A percentile compares a stretch with the other conserved stretches of the same genome.
Evolutionary conservation across 331 rosid species (phyloP).

Genomic region (Prunus yedoensis): DNA sequence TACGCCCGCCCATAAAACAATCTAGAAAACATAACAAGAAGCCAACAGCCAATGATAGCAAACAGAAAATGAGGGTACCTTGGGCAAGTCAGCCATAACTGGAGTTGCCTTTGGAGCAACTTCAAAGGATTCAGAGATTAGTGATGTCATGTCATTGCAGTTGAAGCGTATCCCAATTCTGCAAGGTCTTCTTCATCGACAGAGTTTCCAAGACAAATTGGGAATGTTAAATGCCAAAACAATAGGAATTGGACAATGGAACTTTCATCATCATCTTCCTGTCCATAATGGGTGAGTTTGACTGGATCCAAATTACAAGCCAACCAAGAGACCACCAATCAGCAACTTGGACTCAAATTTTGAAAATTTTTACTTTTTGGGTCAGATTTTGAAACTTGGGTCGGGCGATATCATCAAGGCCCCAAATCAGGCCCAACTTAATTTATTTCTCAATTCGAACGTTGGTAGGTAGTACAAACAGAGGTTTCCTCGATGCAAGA

Average conservation of each 20-base stretch:
- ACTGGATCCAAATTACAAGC: constrained; percentile 4
- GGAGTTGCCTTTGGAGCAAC: constrained; percentile 10
- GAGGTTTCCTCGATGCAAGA: too few relatives aligned
- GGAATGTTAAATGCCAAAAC: not conserved
- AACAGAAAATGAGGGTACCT: not conserved
- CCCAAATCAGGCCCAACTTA: not conserved
- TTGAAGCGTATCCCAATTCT: not conserved
- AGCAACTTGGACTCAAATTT: not conserved
- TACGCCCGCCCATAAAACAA: too few relatives aligned
- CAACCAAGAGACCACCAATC: not conserved
- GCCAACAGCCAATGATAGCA: not conserved
- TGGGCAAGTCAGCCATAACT: constrained; percentile 16
- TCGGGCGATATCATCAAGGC: not conserved
- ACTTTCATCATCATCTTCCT: not conserved
- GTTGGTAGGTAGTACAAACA: too few relatives aligned
- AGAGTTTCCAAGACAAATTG: not conserved
- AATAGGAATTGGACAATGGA: not conserved
- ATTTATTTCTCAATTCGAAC: not conserved
- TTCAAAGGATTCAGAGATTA: constrained; percentile 7
- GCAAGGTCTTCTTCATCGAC: not conserved
- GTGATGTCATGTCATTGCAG: not conserved
- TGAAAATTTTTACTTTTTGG: not conserved
- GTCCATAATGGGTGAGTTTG: not conserved
- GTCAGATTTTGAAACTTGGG: not conserved
- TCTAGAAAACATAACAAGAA: not conserved